Percentiles rank a stretch among this genome's conserved stretches.
These are phyloP conservation scores for Podila horticola DNA, from an alignment of 192 early-diverging fungal species.

Conservation along the genomic window DNA sequence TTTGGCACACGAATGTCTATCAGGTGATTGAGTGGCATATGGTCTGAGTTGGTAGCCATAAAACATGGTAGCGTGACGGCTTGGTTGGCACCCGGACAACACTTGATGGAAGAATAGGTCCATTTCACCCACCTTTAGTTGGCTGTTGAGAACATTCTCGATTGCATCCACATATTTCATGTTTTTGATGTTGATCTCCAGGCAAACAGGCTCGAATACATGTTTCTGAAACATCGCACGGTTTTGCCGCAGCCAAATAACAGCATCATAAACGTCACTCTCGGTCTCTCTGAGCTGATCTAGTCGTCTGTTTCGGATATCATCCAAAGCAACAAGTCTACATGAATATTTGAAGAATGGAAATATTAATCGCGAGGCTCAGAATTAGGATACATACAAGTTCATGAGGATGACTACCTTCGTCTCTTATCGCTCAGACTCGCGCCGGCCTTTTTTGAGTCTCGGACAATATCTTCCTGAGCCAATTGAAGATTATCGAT, in stretches of 20 bases:
- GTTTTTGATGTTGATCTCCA: slow-evolving; percentile 80
- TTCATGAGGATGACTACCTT: slow-evolving; percentile 8
- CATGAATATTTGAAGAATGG: neutral
- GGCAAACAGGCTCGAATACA: slow-evolving; percentile 77
- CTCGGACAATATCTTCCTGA: slow-evolving; percentile 42
- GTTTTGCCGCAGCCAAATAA: slow-evolving; percentile 77
- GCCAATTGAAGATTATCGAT: slow-evolving; percentile 44
- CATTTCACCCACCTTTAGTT: slow-evolving; percentile 58
- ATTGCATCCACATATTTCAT: slow-evolving; percentile 69
- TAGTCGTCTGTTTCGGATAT: slow-evolving; percentile 65
- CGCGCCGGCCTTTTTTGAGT: slow-evolving; percentile 10
- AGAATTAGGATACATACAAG: too few relatives aligned
- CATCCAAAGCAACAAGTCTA: slow-evolving; percentile 69
- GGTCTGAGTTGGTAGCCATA: too few relatives aligned
- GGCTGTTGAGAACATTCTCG: slow-evolving; percentile 61
- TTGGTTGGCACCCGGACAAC: neutral
- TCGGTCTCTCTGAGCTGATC: slow-evolving; percentile 58
- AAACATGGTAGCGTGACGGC: neutral
- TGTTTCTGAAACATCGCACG: slow-evolving; percentile 67
- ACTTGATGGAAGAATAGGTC: too few relatives aligned
- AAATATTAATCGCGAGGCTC: too few relatives aligned
- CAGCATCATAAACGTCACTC: slow-evolving; percentile 67
- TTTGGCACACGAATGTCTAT: slow-evolving; percentile 84
- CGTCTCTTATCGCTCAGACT: slow-evolving; percentile 31
- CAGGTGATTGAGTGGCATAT: too few relatives aligned